A percentile compares a stretch with the other conserved stretches of the same genome.
These are phyloP conservation scores for Russula earlei DNA, from an alignment of 768 basidiomycete species.

Conservation along the genomic window DNA sequence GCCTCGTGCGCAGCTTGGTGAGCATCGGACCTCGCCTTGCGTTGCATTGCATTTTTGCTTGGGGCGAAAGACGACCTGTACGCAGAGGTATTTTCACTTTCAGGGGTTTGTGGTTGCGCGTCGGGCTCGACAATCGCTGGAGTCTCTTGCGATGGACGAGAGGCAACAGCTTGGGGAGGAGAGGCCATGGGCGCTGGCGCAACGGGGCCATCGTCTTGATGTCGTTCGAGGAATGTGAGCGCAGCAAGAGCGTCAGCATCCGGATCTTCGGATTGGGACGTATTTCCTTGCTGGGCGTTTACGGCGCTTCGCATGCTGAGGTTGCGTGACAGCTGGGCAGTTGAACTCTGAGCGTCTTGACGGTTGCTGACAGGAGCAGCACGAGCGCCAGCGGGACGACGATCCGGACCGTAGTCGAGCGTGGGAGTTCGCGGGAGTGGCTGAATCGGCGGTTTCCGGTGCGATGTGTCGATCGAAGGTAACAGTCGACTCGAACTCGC, in stretches of 20 bases:
- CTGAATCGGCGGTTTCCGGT: slow-evolving; percentile 20
- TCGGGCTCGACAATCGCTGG: slow-evolving; percentile 24
- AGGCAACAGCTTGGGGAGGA: slow-evolving; percentile 21
- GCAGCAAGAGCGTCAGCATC: slow-evolving; percentile 71
- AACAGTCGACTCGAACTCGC: not conserved
- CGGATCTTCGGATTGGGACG: slow-evolving; percentile 33
- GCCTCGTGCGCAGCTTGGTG: slow-evolving; percentile 77
- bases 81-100: slow-evolving; percentile 26
- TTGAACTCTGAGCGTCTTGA: not conserved
- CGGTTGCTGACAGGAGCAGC: slow-evolving; percentile 35
- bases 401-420: slow-evolving; percentile 12
- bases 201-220: slow-evolving; percentile 27
- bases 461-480: slow-evolving; percentile 1
- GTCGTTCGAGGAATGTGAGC: slow-evolving; percentile 59
- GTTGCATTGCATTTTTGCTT: slow-evolving; percentile 72
- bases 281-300: not conserved
- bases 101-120: slow-evolving; percentile 23
- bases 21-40: slow-evolving; percentile 76
- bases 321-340: slow-evolving; percentile 17
- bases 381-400: slow-evolving; percentile 77
- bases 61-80: slow-evolving; percentile 85
- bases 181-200: slow-evolving; percentile 21
- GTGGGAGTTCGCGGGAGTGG: slow-evolving; percentile 15
- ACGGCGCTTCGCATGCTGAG: slow-evolving; percentile 5
- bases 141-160: slow-evolving; percentile 24